A percentile compares a stretch with the other conserved stretches of the same genome.
phyloP scores from a whole-genome alignment of 2,329 filamentous ascomycete genomes.

The Cladosporium colombiae region DNA sequence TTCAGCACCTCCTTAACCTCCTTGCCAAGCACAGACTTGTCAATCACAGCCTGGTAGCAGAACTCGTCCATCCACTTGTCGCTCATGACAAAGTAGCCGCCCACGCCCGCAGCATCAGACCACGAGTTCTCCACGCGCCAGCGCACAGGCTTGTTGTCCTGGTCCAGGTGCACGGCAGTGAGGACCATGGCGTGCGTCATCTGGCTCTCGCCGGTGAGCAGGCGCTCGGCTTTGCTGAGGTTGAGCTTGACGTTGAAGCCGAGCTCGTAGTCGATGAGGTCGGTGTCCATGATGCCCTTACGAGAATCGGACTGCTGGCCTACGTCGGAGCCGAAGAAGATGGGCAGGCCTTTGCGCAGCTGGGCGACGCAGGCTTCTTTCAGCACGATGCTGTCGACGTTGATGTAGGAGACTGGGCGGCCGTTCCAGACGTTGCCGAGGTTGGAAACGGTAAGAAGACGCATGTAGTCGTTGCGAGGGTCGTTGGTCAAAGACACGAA shows the following conservation, averaged over 20 bases:
- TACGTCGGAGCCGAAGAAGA: constrained; percentile 89
- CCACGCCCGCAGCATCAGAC: constrained; percentile 67
- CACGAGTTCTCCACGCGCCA: constrained; percentile 91
- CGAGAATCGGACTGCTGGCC: constrained; percentile 72
- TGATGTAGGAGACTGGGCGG: constrained; percentile 75
- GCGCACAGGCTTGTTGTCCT: constrained; percentile 64
- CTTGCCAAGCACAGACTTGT: constrained; percentile 60
- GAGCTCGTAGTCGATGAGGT: constrained; percentile 75
- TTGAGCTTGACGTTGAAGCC: constrained; percentile 77
- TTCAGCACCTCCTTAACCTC: constrained; percentile 70
- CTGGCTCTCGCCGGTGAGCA: constrained; percentile 71
- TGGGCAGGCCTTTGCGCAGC: constrained; percentile 74
- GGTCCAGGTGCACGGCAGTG: constrained; percentile 78
- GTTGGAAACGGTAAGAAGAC: constrained; percentile 72
- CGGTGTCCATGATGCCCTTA: constrained; percentile 77
- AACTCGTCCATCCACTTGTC: constrained; percentile 68
- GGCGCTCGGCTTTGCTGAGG: constrained; percentile 73
- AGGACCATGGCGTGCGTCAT: constrained; percentile 96
- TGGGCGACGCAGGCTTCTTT: constrained; percentile 74
- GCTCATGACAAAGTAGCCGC: constrained; percentile 89
- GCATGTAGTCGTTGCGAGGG: constrained; percentile 73
- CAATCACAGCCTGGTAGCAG: constrained; percentile 82
- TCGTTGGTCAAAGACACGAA: constrained; percentile 86
- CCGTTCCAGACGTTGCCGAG: constrained; percentile 82
- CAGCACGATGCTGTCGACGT: constrained; percentile 72